Base-by-base conservation (phyloP, 371 early-diverging fungal genomes). In the Mitosporidium daphniae region DNA sequence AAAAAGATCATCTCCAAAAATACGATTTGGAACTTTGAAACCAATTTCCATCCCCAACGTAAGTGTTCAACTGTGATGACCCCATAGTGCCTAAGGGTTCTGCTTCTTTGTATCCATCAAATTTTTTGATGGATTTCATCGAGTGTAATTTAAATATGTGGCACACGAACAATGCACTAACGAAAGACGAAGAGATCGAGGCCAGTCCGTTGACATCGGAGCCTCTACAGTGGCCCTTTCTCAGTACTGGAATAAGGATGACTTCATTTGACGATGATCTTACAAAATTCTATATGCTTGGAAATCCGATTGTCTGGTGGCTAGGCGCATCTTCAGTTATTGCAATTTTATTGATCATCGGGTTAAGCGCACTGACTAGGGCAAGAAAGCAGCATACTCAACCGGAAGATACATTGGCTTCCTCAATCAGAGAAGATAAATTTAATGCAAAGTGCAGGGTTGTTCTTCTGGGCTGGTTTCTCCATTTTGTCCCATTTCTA, bases 291-390 rank as follows among this genome's bases (percentile, higher is more conserved):
- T 91, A 70, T 37, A 49, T 98, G 38, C 44, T 91, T 14, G 94
- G 94, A 12, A 80, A 91, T 41, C 94, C 97, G 2, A 34, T 75
- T 6, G 55, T 75, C 6, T 95, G 95, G 89, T 82, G 84, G 75
- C 36, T 59, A 3, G 50, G 66, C 5, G 51, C 68, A 4, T 27
- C 47, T n/a, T 54, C 56, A n/a, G 36, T 84, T 3, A 26, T 56
- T 2, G 44, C n/a, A n/a, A n/a, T n/a, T n/a, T n/a, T n/a, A n/a
- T n/a, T n/a, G n/a, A n/a, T n/a, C n/a, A n/a, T n/a, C n/a, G n/a
- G n/a, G n/a, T n/a, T n/a, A n/a, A n/a, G n/a, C n/a, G n/a, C n/a
- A n/a, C n/a, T n/a, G n/a, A n/a, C n/a, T n/a, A n/a, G n/a, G n/a
- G n/a, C n/a, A n/a, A n/a, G n/a, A n/a, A n/a, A n/a, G n/a, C n/a